Conservation (phyloP, 768 basidiomycete genomes). For the Nidularia pulvinata region DNA sequence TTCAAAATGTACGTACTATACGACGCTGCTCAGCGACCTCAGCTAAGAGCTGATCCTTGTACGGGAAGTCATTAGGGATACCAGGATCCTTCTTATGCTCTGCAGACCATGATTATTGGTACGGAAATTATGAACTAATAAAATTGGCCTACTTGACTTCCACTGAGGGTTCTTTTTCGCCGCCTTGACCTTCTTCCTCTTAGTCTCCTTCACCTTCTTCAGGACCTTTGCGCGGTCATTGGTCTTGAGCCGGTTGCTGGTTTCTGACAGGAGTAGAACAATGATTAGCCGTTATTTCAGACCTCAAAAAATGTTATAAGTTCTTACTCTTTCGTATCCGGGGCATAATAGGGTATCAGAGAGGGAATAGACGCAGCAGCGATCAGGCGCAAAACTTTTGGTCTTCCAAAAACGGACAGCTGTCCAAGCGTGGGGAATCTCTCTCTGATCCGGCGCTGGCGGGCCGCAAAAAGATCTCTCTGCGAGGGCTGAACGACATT, state of each 20-base stretch:
- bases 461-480: too few relatives aligned
- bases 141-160: conserved; percentile 74
- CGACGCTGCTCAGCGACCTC: conserved; percentile 85
- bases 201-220: conserved; percentile 75
- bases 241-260: conserved; percentile 78
- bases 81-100: conserved; percentile 90
- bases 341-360: conserved; percentile 40
- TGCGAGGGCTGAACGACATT: too few relatives aligned
- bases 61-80: conserved; percentile 91
- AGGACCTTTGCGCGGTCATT: conserved; percentile 72
- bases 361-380: not conserved
- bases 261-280: conserved; percentile 53
- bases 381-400: not conserved
- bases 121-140: not conserved
- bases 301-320: not conserved
- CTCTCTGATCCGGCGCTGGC: too few relatives aligned
- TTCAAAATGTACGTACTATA: conserved; percentile 41
- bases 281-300: not conserved
- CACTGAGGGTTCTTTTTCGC: conserved; percentile 82
- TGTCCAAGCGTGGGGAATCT: too few relatives aligned
- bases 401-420: too few relatives aligned
- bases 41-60: conserved; percentile 92
- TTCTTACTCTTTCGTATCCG: conserved; percentile 67
- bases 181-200: conserved; percentile 73
- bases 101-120: conserved; percentile 15